Base-by-base conservation (phyloP, 495 filamentous ascomycete genomes). In the Xylaria acuta region DNA sequence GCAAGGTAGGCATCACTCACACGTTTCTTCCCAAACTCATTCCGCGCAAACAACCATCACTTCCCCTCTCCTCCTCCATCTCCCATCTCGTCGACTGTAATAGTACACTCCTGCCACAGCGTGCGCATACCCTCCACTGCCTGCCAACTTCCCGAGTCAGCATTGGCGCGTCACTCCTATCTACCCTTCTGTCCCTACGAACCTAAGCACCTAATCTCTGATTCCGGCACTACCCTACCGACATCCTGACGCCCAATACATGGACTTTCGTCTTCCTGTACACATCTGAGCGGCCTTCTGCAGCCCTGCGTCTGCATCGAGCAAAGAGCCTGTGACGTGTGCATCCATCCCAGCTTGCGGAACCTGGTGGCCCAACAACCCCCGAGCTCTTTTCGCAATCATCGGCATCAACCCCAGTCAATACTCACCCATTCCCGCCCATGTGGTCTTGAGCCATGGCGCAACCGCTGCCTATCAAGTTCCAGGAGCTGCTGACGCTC, bases 401-500 rank as follows among this genome's bases (percentile, higher is more conserved):
- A 51, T 64, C 54, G 40, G 66, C 73, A 72, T 72, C 72, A 73
- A 71, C 71, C 67, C 73, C 67, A 53, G 14, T 64, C 69, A 41
- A 76, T 71, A 67, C 41, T 66, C 65, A 18, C 65, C 72, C 59
- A 51, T 51, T 64, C 30, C 67, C 32, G 69, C 74, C 75, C 70
- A 79, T 79, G 76, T 75, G 63, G 72, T 74, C 76, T 74, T 71
- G 69, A 76, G 82, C 59, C 80, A 86, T 86, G 85, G 82, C 84
- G 63, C 62, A 66, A 74, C 80, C 80, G 70, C 74, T 97, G 76
- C 95, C 95, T 75, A 98, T 98, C 86, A 93, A 93, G 84, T 98
- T 98, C 82, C 93, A 92, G 81, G 95, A 98, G 89, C 88, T 97
- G 78, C 86, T 97, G 78, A 92, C 93, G 89, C 92, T 97, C 88